Base-by-base conservation (phyloP, 768 basidiomycete species). In the Termitomyces sp. region DNA sequence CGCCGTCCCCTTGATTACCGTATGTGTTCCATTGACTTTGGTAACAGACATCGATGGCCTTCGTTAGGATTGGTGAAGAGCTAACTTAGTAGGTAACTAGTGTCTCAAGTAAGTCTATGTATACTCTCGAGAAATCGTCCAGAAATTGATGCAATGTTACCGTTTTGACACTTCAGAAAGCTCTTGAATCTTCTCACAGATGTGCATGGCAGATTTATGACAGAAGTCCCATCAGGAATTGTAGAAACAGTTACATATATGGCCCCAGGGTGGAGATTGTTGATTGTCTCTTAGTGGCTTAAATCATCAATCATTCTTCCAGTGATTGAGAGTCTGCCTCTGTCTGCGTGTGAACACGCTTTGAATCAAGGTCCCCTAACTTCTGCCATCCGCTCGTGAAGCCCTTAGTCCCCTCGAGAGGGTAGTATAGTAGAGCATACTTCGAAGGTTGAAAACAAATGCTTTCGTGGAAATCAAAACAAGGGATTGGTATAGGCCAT, bases 91-190 rank as follows among this genome's bases (percentile, higher is more conserved):
- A 54, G 45, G 77, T 65, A n/a, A n/a, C n/a, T 24, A 20, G 22
- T 18, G 32, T 33, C 4, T 14, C 9, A 22, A n/a, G 7, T 16
- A 48, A 43, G 56, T 26, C 13, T 44, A n/a, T 24, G 4, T 13
- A 10, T 16, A 6, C 9, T 7, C 30, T 38, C 13, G n/a, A 42
- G 13, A 32, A n/a, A 3, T 14, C 24, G 13, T 54, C 10, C 38
- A 80, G 77, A 80, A 80, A 73, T 78, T 79, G n/a, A 71, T 80
- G 63, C 67, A 66, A 28, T 72, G 73, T 50, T 81, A 80, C 58
- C 70, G 68, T 77, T 28, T 58, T 56, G 6, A 66, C 68, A 22
- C 65, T 81, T 42, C 79, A 79, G 52, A 30, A 30, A 71, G 53
- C 63, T 75, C 24, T 69, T 79, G 16, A 77, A 81, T 58, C 62